These are phyloP conservation scores for Candida nitratophila DNA, from an alignment of 805 yeast species.

Conservation along the genomic window DNA sequence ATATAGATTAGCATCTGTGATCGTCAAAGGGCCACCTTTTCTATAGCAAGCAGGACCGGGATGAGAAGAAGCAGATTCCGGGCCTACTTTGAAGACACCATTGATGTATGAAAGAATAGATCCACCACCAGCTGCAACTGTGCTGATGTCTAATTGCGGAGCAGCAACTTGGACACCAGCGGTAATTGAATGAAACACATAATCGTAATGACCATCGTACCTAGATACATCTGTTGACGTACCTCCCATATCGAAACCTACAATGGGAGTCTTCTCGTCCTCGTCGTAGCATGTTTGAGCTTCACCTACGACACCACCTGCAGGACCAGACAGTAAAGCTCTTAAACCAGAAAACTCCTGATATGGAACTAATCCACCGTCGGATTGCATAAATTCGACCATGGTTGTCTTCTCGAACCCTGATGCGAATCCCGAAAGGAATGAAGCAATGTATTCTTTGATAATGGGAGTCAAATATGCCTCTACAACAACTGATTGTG, in stretches of 20 bases:
- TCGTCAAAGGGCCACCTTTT: constrained; percentile 74
- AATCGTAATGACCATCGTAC: constrained; percentile 22
- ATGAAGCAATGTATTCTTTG: constrained; percentile 30
- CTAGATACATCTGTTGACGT: constrained; percentile 32
- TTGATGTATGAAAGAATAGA: constrained; percentile 50
- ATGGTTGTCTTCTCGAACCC: constrained; percentile 26
- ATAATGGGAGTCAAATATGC: constrained; percentile 39
- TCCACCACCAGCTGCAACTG: constrained; percentile 27
- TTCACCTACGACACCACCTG: constrained; percentile 56
- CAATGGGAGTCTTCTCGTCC: constrained; percentile 14
- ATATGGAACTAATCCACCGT: constrained; percentile 51
- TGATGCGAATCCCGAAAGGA: constrained; percentile 25
- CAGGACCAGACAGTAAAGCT: constrained; percentile 52
- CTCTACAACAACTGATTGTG: constrained; percentile 34
- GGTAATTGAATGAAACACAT: constrained; percentile 24
- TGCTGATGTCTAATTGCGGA: constrained; percentile 27
- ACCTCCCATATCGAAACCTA: constrained; percentile 34
- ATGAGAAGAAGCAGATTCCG: constrained; percentile 77
- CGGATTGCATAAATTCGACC: constrained; percentile 51
- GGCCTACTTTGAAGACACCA: constrained; percentile 73
- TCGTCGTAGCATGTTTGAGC: constrained; percentile 44
- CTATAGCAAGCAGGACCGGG: constrained; percentile 86
- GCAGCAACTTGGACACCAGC: constrained; percentile 29
- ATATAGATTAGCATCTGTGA: constrained; percentile 75
- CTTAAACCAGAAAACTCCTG: constrained; percentile 45